These are phyloP conservation scores for Circinella umbellata DNA, from an alignment of 371 early-diverging fungal genomes.

Conservation along the genomic window DNA sequence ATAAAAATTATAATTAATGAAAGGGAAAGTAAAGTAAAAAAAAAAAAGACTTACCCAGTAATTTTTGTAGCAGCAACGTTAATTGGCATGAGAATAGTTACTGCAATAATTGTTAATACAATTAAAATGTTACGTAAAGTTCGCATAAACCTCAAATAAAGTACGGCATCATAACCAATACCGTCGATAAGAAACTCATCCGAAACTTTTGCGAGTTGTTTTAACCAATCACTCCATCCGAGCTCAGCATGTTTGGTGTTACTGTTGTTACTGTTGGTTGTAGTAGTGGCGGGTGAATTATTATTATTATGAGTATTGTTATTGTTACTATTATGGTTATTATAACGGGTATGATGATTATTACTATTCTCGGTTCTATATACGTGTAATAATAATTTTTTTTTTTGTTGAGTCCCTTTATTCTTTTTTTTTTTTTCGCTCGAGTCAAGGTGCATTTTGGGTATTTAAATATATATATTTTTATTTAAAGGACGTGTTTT, in stretches of 20 bases:
- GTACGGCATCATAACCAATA: constrained; percentile 82
- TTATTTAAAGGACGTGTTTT: too few species aligned
- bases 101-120: constrained; percentile 62
- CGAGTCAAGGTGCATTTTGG: too few species aligned
- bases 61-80: constrained; percentile 57
- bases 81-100: constrained; percentile 65
- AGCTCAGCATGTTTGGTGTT: constrained; percentile 9
- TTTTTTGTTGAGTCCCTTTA: not conserved
- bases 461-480: too few species aligned
- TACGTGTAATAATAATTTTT: constrained; percentile 33
- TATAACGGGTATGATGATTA: too few species aligned
- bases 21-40: too few species aligned
- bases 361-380: too few species aligned
- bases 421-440: too few species aligned
- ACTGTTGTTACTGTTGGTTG: constrained; percentile 2
- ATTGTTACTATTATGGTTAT: not conserved
- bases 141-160: constrained; percentile 77
- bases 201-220: constrained; percentile 58
- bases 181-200: constrained; percentile 63
- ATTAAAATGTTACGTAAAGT: constrained; percentile 60
- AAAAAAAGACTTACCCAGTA: constrained; percentile 34
- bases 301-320: not conserved
- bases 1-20: too few species aligned
- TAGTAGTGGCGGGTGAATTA: not conserved
- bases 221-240: constrained; percentile 72